A percentile compares a stretch with the other conserved stretches of the same genome.
Conservation (phyloP, 371 early-diverging fungal genomes). For the Mucor circinelloides region DNA sequence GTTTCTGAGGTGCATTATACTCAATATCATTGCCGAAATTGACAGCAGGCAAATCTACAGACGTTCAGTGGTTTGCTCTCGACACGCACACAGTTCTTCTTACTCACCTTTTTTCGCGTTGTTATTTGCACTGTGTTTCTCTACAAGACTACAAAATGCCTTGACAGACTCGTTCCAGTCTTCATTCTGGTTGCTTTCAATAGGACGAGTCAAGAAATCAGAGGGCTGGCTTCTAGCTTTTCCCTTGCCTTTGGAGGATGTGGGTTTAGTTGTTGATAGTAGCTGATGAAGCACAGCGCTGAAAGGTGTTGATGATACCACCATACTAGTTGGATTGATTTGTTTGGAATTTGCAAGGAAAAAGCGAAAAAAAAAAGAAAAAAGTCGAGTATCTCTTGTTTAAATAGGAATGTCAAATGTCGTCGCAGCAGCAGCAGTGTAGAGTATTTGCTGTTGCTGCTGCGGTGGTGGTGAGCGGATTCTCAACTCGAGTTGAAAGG, state of each 20-base stretch:
- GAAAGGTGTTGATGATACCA: not conserved
- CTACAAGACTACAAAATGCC: conserved; percentile 12
- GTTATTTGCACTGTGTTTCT: not conserved
- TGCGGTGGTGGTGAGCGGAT: too few species aligned
- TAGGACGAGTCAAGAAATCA: not conserved
- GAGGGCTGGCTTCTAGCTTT: conserved; percentile 1
- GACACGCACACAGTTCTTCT: not conserved
- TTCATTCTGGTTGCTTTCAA: not conserved
- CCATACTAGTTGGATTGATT: not conserved
- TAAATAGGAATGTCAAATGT: not conserved
- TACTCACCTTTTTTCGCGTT: not conserved
- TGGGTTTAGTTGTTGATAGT: not conserved
- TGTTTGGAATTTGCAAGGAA: not conserved
- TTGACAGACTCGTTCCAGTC: conserved; percentile 9
- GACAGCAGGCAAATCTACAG: not conserved
- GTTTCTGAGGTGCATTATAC: conserved; percentile 7
- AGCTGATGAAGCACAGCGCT: conserved; percentile 13
- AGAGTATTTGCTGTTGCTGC: too few species aligned
- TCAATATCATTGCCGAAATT: conserved; percentile 16
- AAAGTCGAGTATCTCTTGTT: not conserved
- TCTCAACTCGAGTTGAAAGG: too few species aligned
- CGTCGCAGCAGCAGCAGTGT: not conserved
- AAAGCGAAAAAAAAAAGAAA: not conserved
- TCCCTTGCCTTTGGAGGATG: conserved; percentile 12
- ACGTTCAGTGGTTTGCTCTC: not conserved